Base-by-base conservation (phyloP, 768 basidiomycete species). In the Clavulina sp. region DNA sequence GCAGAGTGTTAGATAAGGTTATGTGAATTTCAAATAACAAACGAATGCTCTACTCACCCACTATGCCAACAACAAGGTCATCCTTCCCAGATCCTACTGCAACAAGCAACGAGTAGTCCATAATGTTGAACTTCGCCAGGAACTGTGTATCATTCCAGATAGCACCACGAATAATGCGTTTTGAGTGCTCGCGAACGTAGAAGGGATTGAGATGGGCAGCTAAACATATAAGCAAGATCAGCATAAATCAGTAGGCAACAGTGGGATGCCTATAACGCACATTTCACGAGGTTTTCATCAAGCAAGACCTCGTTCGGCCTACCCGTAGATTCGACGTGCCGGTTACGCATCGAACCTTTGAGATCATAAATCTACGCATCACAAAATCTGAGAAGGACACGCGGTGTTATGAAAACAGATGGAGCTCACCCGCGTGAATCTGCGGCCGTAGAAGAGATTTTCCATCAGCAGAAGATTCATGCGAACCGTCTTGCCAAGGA, bases 381-480 rank as follows among this genome's bases (percentile, higher is more conserved):
- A 46, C 23, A 28, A 1, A 26, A 31, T 52, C 28, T 9, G 29
- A n/a, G 48, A n/a, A 50, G 6, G 7, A 9, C 18, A 26, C 9
- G 31, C 9, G 7, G 48, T 29, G 18, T 9, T 23, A 18, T 49
- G 48, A 21, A 23, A 28, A 18, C 23, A 1, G 49, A 9, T 43
- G 4, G 3, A 3, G 48, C 56, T 49, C 34, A 86, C 88, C 73
- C 83, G 87, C 2, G 82, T 79, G 60, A 96, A 93, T 7, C 82
- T 77, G 51, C 86, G 75, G 56, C 92, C 86, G 63, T 95, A 92
- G 62, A 96, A 95, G 6, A 93, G 69, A 60, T 92, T 99, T 66
- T 99, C 95, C 93, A 96, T 97, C 47, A 99, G 86, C 33, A 97
- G 68, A 21, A 99, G 70, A 60, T 95, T 95, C 86, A 96, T 92